Evolutionary conservation across 1,139 yeast species (phyloP).

Genomic region (Kazachstania sp.): DNA sequence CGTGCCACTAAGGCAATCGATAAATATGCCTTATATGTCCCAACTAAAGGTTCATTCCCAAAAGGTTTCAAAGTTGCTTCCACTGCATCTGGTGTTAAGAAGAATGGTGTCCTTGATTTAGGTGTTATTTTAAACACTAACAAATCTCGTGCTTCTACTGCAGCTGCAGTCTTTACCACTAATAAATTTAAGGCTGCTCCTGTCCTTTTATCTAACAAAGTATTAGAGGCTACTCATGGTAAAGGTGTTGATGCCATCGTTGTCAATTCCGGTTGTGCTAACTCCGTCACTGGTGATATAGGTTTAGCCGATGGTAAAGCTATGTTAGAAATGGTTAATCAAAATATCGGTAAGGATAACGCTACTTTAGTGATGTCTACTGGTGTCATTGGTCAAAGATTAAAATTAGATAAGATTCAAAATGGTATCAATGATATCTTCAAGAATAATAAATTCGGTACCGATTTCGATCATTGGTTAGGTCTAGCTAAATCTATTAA

Average conservation of each 20-base stretch:
- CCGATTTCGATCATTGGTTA: constrained; percentile 71
- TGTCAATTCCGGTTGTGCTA: constrained; percentile 90
- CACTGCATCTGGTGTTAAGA: constrained; percentile 75
- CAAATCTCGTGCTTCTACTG: constrained; percentile 50
- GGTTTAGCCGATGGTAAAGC: constrained; percentile 73
- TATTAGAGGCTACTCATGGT: constrained; percentile 52
- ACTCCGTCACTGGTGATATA: constrained; percentile 91
- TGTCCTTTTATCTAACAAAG: constrained; percentile 60
- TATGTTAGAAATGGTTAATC: constrained; percentile 60
- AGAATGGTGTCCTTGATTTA: constrained; percentile 65
- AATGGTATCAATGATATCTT: constrained; percentile 38
- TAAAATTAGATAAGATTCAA: constrained; percentile 71
- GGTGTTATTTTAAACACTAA: constrained; percentile 49
- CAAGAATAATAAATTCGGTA: constrained; percentile 40
- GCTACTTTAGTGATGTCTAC: constrained; percentile 90
- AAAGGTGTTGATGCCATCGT: constrained; percentile 63
- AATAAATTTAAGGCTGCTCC: constrained; percentile 97
- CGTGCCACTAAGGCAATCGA: constrained; percentile 31
- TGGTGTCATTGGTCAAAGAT: constrained; percentile 89
- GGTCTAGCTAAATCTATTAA: constrained; percentile 81
- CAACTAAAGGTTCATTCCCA: constrained; percentile 73
- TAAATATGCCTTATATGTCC: constrained; percentile 64
- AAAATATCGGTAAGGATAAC: constrained; percentile 31
- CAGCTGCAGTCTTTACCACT: constrained; percentile 85
- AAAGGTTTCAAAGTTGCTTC: constrained; percentile 86